Percentiles rank a stretch among this genome's conserved stretches.
These are phyloP conservation scores for Scheffersomyces spartinae DNA, from an alignment of 805 yeast genomes.

Conservation along the genomic window DNA sequence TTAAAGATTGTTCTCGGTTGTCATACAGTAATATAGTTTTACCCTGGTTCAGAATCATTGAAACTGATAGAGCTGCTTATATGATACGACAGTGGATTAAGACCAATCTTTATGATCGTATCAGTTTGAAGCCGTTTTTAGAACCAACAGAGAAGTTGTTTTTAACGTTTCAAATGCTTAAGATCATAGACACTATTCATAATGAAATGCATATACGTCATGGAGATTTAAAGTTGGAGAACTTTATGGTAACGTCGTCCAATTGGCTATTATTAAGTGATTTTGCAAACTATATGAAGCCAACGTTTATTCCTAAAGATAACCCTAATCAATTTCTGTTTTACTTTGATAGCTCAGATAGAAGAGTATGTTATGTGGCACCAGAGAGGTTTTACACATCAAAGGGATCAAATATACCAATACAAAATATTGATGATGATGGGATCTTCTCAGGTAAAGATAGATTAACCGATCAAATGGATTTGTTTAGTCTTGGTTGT, in stretches of 20 bases:
- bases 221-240: constrained; percentile 90
- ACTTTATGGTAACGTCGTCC: constrained; percentile 77
- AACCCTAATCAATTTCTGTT: constrained; percentile 89
- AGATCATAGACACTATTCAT: constrained; percentile 57
- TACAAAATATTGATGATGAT: constrained; percentile 12
- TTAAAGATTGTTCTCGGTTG: constrained; percentile 28
- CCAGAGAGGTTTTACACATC: constrained; percentile 71
- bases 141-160: constrained; percentile 74
- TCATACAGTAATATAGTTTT: constrained; percentile 48
- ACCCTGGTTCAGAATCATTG: constrained; percentile 64
- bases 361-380: constrained; percentile 84
- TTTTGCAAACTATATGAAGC: constrained; percentile 70
- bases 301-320: constrained; percentile 77
- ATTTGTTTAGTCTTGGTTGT: constrained; percentile 75
- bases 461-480: constrained; percentile 53
- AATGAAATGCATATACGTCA: constrained; percentile 45
- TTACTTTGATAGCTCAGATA: constrained; percentile 81
- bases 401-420: constrained; percentile 10
- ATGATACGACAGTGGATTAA: constrained; percentile 71
- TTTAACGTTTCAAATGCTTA: constrained; percentile 69
- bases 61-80: constrained; percentile 88
- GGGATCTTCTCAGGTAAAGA: constrained; percentile 13
- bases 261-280: constrained; percentile 78
- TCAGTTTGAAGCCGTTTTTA: constrained; percentile 79
- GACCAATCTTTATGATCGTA: constrained; percentile 76